Evolutionary conservation across 2,329 filamentous ascomycete species (phyloP).

Genomic region (Neonectria coccinea): DNA sequence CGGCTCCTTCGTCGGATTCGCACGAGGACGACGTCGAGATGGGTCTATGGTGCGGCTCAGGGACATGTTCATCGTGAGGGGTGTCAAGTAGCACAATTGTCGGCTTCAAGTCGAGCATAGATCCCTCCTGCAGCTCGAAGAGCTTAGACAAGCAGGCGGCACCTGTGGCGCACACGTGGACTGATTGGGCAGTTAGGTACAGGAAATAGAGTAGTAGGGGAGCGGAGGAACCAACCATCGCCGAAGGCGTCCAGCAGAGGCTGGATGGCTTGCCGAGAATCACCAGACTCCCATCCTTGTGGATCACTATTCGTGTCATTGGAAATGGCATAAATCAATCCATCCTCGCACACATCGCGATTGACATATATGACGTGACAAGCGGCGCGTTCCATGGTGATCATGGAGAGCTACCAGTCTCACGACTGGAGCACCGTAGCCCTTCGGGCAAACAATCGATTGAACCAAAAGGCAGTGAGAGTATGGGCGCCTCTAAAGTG

Average conservation of each 20-base stretch:
- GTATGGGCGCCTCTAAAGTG: constrained; percentile 18
- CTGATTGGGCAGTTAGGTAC: constrained; percentile 51
- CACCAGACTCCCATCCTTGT: constrained; percentile 52
- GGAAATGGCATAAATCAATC: constrained; percentile 51
- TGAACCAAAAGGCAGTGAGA: constrained; percentile 36
- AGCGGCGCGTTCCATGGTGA: constrained; percentile 67
- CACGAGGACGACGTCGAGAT: constrained; percentile 58
- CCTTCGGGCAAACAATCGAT: constrained; percentile 50
- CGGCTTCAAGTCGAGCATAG: constrained; percentile 64
- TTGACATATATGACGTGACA: constrained; percentile 73
- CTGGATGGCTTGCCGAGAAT: constrained; percentile 60
- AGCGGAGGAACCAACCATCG: constrained; percentile 56
- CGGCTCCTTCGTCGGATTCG: constrained; percentile 48
- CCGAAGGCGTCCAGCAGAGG: constrained; percentile 66
- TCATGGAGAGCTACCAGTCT: constrained; percentile 69
- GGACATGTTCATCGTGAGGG: constrained; percentile 61
- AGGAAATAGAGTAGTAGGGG: constrained; percentile 16
- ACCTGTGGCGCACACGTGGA: constrained; percentile 66
- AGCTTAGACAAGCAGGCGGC: constrained; percentile 65
- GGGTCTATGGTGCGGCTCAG: constrained; percentile 49
- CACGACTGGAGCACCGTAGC: constrained; percentile 69
- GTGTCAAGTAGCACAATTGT: constrained; percentile 69
- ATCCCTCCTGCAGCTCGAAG: constrained; percentile 64
- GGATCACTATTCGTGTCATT: constrained; percentile 29
- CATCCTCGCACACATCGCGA: constrained; percentile 62